A percentile compares a stretch with the other conserved stretches of the same genome.
Conservation (phyloP, 345 rosid species). For the Hypericum perforatum region DNA sequence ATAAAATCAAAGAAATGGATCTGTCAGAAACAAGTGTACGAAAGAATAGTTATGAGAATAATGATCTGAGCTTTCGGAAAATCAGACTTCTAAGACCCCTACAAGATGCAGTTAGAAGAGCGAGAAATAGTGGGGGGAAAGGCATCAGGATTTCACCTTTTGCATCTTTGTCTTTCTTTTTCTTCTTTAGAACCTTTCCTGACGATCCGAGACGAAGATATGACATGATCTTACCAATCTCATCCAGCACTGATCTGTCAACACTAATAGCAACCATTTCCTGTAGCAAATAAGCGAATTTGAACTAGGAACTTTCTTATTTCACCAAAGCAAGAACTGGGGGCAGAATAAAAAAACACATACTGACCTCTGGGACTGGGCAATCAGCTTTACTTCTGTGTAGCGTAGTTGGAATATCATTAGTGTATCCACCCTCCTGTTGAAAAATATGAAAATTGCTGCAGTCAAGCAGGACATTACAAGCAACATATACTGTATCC, state of each 20-base stretch:
- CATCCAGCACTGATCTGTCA: constrained; percentile 94
- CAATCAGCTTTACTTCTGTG: constrained; percentile 97
- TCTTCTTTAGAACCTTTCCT: constrained; percentile 98
- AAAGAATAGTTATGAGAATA: too few relatives aligned
- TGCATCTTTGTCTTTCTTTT: constrained; percentile 80
- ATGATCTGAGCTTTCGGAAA: too few relatives aligned
- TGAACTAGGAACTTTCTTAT: constrained; percentile 5
- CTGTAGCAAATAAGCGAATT: constrained; percentile 25
- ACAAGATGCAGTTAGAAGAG: too few relatives aligned
- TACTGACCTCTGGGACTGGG: constrained; percentile 75
- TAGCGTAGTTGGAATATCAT: constrained; percentile 96
- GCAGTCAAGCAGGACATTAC: too few relatives aligned
- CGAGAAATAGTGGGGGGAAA: too few relatives aligned
- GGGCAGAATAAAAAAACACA: background rate
- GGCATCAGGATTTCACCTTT: constrained; percentile 37
- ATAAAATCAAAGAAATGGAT: background rate
- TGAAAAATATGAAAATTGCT: background rate
- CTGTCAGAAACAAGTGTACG: too few relatives aligned
- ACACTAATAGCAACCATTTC: constrained; percentile 90
- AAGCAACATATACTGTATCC: too few relatives aligned
- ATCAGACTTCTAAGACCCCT: too few relatives aligned
- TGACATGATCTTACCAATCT: constrained; percentile 88
- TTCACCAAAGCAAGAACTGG: background rate
- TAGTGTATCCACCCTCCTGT: constrained; percentile 78
- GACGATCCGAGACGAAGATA: constrained; percentile 99